A percentile compares a stretch with the other conserved stretches of the same genome.
These are phyloP conservation scores for Cyberlindnera mrakii DNA, from an alignment of 805 yeast genomes.

Conservation along the genomic window DNA sequence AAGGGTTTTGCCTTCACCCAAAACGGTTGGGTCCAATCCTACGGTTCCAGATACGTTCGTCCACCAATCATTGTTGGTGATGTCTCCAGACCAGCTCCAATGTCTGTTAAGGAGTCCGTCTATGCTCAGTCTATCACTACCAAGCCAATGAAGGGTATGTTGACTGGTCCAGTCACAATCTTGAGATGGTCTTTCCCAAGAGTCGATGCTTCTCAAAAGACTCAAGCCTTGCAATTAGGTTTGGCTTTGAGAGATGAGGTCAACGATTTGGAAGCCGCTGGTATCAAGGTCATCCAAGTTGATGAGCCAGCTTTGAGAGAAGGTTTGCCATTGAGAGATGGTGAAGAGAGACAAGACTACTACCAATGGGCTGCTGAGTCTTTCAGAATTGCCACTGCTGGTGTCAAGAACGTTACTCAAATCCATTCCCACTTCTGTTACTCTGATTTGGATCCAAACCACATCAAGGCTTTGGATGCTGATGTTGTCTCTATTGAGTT, in stretches of 20 bases:
- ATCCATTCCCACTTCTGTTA: slow-evolving; percentile 99
- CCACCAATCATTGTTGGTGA: slow-evolving; percentile 99
- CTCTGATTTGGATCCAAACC: slow-evolving; percentile 99
- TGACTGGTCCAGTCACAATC: slow-evolving; percentile 99
- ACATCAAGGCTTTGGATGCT: slow-evolving; percentile 98
- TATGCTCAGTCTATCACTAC: slow-evolving; percentile 95
- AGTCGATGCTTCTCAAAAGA: slow-evolving; percentile 89
- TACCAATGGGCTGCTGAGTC: slow-evolving; percentile 99
- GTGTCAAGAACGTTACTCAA: slow-evolving; percentile 92
- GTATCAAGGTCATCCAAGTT: slow-evolving; percentile 96
- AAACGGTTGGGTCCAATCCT: slow-evolving; percentile 99
- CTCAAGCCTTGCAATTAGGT: slow-evolving; percentile 94
- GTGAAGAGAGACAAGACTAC: slow-evolving; percentile 94
- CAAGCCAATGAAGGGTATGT: slow-evolving; percentile 99
- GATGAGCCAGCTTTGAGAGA: slow-evolving; percentile 99
- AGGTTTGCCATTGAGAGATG: slow-evolving; percentile 98
- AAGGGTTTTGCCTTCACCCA: slow-evolving; percentile 97
- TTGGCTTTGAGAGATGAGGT: slow-evolving; percentile 98
- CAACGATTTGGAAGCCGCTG: slow-evolving; percentile 95
- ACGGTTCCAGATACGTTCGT: slow-evolving; percentile 99
- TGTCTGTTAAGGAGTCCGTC: slow-evolving; percentile 98
- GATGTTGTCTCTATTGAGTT: slow-evolving; percentile 99
- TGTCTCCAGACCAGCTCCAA: slow-evolving; percentile 95
- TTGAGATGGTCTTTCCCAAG: slow-evolving; percentile 99
- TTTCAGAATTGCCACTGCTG: slow-evolving; percentile 98